phyloP scores from a whole-genome alignment of 306 rosid species.

The Sesbania bispinosa region DNA sequence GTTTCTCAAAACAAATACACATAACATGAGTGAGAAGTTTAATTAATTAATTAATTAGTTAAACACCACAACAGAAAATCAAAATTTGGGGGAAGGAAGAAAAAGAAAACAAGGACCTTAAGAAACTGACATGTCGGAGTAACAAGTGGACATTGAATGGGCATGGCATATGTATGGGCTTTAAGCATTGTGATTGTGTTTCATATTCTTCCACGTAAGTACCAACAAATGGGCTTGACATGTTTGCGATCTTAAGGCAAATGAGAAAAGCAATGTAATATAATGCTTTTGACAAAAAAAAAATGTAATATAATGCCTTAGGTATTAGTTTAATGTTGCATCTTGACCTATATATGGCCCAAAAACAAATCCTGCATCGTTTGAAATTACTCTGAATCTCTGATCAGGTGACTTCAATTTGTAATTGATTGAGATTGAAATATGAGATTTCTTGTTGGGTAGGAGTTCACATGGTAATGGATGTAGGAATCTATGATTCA shows the following conservation, averaged over 20 bases:
- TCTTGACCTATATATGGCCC: too few relatives aligned
- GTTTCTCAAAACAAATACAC: constrained; percentile 17
- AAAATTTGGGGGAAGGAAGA: constrained; percentile 4
- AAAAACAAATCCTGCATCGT: too few relatives aligned
- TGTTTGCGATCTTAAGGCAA: neutral
- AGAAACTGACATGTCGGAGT: constrained; percentile 25
- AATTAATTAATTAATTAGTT: too few relatives aligned
- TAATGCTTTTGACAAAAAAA: too few relatives aligned
- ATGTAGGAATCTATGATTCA: too few relatives aligned
- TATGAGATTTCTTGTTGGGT: too few relatives aligned
- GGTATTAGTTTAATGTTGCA: neutral
- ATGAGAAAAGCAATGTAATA: too few relatives aligned
- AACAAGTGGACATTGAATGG: constrained; percentile 17
- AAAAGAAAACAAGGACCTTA: neutral
- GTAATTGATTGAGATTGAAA: too few relatives aligned
- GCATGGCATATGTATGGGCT: constrained; percentile 39
- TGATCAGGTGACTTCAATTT: too few relatives aligned
- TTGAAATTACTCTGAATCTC: too few relatives aligned
- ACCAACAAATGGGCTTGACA: constrained; percentile 17
- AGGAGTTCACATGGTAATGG: too few relatives aligned
- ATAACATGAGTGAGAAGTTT: neutral
- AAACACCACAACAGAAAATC: constrained; percentile 19
- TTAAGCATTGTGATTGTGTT: constrained; percentile 27
- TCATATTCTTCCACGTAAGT: constrained; percentile 29
- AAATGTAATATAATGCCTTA: too few relatives aligned